Evolutionary conservation across 2,329 filamentous ascomycete genomes (phyloP), one percentile per base, ranked within the genome.

Genomic region (Huntiella decipiens): DNA sequence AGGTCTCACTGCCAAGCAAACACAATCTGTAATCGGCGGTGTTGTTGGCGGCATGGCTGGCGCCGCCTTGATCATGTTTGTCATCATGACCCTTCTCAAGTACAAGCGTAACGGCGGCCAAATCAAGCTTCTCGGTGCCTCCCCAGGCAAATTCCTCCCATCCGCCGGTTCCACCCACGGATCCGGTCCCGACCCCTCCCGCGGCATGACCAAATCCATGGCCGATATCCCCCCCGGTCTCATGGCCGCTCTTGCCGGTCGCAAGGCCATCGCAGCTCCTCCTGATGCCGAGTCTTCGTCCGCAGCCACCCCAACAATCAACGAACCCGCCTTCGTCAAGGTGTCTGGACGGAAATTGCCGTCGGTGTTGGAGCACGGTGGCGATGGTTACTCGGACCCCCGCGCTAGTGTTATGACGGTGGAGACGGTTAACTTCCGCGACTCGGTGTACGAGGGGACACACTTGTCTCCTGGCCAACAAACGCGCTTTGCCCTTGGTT

Each of bases 271-370:
- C 10, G 45, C 45, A 17, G 17, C 11, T 12, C 12, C 45, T n/a
- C 43, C 47, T n/a, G 43, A 37, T 13, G 34, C 52, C 50, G 44
- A 51, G 53, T 31, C 46, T 6, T 43, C 43, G 5, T 54, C 56
- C 51, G 42, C 55, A 55, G 12, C 56, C 57, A 43, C 19, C 5
- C 44, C 37, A 62, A 63, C 63, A 22, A 28, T 28, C 22, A 28
- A 28, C 22, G 74, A 79, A 54, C 63, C 65, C 50, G 72, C 74
- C 1, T 81, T 81, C 56, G 71, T 77, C 51, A 71, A 74, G 28
- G 70, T 81, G 2, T 77, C 76, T 4, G 77, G 77, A 50, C 68
- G 69, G 54, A 80, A 79, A 54, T 57, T 81, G 47, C 71, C 73
- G 3, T 74, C 77, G 2, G 75, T 79, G 7, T 59, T 80, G 34